Base-by-base conservation (phyloP, 2,329 filamentous ascomycete genomes). In the Alternaria tenuissima region DNA sequence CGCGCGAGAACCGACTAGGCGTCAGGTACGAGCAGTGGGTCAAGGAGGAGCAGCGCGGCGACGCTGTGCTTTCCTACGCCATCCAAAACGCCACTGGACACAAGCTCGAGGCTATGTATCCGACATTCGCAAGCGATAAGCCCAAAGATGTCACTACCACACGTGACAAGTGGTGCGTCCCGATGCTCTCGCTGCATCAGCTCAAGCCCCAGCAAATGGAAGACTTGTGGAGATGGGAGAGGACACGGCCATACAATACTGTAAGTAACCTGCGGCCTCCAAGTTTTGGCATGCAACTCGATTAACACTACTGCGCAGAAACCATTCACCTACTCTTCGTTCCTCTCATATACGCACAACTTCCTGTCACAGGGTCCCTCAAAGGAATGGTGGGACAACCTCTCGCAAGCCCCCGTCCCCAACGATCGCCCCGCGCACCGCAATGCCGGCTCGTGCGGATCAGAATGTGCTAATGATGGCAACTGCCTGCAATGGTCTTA, bases 181-280 rank as follows among this genome's bases (percentile, higher is more conserved):
- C 81, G 8, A 75, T 80, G 28, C 66, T 83, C 7, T 79, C 78
- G 7, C 70, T 79, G 53, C 79, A 81, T 57, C 71, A 76, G 48
- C 63, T 79, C 22, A 72, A 70, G 26, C 77, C 81, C 0, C 76
- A 80, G 26, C 83, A 85, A 55, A 84, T 86, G 82, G 71, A 77
- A 9, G 75, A 78, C 0, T 70, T 87, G 41, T 85, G 83, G 79
- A 78, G 80, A 57, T 87, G 81, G 78, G 78, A 80, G 64, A 74
- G 78, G 57, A 76, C 71, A 55, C 66, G 78, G 30, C 75, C 73
- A 24, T 74, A 75, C 52, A 77, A 75, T 39, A 65, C 63, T 43
- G 76, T 76, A 68, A 22, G 71, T 61, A 12, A 2, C 3, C 41
- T 26, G 2, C 30, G 11, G 32, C 20, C 14, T 49, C 46, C 14